A percentile compares a stretch with the other conserved stretches of the same genome.
Conservation (phyloP, 768 basidiomycete genomes). For the Mycena rebaudengoi region DNA sequence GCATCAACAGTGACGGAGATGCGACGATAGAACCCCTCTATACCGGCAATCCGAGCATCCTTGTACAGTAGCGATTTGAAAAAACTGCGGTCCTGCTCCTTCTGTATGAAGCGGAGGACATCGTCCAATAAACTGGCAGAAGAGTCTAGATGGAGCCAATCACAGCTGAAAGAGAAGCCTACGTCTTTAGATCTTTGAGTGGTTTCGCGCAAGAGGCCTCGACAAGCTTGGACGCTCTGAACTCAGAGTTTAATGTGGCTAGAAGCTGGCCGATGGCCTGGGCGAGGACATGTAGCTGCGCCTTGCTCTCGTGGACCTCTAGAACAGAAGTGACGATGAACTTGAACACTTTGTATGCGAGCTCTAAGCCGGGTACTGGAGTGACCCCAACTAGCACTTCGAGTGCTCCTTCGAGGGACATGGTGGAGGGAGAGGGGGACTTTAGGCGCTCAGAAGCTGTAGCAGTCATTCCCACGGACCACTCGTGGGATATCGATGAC, state of each 20-base stretch:
- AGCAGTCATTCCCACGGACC: too few relatives aligned
- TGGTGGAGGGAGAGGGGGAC: not conserved
- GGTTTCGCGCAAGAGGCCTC: not conserved
- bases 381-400: constrained; percentile 5
- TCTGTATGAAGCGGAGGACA: constrained; percentile 8
- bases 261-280: not conserved
- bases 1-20: not conserved
- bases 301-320: not conserved
- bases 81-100: not conserved
- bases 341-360: not conserved
- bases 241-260: not conserved
- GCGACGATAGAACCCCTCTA: not conserved
- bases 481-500: too few relatives aligned
- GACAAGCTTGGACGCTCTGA: not conserved
- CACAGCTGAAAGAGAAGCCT: too few relatives aligned
- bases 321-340: constrained; percentile 2
- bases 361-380: constrained; percentile 5
- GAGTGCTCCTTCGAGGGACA: not conserved
- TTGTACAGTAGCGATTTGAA: not conserved
- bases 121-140: constrained; percentile 7
- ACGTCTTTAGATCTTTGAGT: not conserved
- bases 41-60: not conserved
- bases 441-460: too few relatives aligned
- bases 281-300: not conserved
- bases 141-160: too few relatives aligned